These are phyloP conservation scores for Aspergillus sp. DNA, from an alignment of 2,329 filamentous ascomycete genomes.

Conservation along the genomic window DNA sequence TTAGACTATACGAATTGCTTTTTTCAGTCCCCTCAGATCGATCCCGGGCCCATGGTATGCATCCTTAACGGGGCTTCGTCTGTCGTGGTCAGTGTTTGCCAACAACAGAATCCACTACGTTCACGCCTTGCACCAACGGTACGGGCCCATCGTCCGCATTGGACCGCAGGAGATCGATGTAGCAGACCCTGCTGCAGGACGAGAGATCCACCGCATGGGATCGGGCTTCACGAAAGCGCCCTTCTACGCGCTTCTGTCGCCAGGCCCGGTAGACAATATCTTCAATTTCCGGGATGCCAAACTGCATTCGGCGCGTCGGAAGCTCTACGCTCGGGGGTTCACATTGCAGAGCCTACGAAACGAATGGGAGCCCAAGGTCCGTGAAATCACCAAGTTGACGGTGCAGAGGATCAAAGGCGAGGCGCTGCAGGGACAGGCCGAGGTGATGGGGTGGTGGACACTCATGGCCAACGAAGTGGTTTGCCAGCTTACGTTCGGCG, in stretches of 20 bases:
- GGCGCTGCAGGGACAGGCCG: neutral
- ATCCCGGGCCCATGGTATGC: neutral
- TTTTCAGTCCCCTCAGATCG: neutral
- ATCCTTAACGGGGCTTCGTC: neutral
- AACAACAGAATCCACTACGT: slow-evolving; percentile 16
- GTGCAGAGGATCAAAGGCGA: neutral
- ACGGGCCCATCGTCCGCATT: slow-evolving; percentile 27
- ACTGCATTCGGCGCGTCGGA: slow-evolving; percentile 1
- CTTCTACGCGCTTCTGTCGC: neutral
- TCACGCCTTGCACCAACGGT: slow-evolving; percentile 22
- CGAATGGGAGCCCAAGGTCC: neutral
- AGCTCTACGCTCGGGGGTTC: neutral
- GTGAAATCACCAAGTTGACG: neutral
- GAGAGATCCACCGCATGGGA: slow-evolving; percentile 4
- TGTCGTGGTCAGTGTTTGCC: neutral
- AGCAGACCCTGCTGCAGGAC: neutral
- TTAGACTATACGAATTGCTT: neutral
- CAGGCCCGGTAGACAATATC: neutral
- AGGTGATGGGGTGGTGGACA: slow-evolving; percentile 3
- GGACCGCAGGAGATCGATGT: slow-evolving; percentile 21
- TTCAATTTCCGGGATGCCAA: slow-evolving; percentile 1
- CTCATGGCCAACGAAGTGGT: slow-evolving; percentile 3
- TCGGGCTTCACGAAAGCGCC: neutral
- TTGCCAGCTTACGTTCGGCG: slow-evolving; percentile 1
- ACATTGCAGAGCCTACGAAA: neutral